Conservation (phyloP, 768 basidiomycete genomes). For the Leccinum boreale region DNA sequence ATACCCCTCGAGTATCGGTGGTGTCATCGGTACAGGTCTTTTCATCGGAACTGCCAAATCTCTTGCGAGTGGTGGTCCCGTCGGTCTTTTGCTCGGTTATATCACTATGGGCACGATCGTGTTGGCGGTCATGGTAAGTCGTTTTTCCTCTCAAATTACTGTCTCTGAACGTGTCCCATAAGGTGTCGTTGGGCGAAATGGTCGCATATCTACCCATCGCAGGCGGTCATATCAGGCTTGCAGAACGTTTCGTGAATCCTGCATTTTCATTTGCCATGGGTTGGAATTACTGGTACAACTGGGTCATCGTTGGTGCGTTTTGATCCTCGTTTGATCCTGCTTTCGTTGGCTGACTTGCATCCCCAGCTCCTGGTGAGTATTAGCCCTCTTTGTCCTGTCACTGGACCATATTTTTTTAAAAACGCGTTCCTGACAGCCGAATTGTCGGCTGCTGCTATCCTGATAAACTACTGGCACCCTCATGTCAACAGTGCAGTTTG, state of each 20-base stretch:
- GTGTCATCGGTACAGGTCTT: conserved; percentile 56
- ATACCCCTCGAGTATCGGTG: conserved; percentile 48
- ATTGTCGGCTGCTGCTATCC: conserved; percentile 53
- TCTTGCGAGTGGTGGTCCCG: conserved; percentile 58
- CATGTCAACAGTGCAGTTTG: conserved; percentile 66
- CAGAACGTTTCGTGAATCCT: conserved; percentile 79
- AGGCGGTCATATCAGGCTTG: conserved; percentile 77
- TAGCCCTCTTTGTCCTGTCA: background rate
- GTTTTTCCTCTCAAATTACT: background rate
- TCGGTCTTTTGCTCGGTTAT: conserved; percentile 76
- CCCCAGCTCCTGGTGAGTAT: conserved; percentile 25
- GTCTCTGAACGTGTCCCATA: background rate
- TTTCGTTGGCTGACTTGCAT: background rate
- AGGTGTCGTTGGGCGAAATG: conserved; percentile 62
- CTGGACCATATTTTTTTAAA: conserved; percentile 2
- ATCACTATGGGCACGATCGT: conserved; percentile 62
- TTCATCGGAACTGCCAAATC: conserved; percentile 64
- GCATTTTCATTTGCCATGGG: conserved; percentile 59
- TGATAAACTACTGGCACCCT: conserved; percentile 71
- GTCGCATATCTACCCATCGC: conserved; percentile 73
- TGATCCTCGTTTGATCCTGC: background rate
- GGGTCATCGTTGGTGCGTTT: conserved; percentile 23
- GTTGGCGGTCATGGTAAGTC: conserved; percentile 64
- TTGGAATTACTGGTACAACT: conserved; percentile 52
- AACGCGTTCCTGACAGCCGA: conserved; percentile 22